These are phyloP conservation scores for Cenococcum geophilum DNA, from an alignment of 495 filamentous ascomycete species.

Conservation along the genomic window DNA sequence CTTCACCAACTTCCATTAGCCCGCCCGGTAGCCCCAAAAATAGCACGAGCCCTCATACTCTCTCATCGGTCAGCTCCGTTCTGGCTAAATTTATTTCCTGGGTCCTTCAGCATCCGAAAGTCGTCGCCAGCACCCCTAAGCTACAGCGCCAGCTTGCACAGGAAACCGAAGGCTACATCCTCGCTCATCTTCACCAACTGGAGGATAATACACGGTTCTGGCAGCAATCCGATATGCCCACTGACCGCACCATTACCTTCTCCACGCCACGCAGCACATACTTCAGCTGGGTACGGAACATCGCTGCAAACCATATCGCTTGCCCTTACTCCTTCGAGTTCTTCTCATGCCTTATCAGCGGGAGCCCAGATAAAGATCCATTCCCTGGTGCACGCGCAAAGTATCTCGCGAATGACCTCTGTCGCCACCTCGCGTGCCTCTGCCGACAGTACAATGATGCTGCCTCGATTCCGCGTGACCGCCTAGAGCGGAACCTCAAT, in stretches of 20 bases:
- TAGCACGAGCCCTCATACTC: too few species aligned
- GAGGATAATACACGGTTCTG: constrained; percentile 12
- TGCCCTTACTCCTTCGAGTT: constrained; percentile 41
- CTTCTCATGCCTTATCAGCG: constrained; percentile 34
- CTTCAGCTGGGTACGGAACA: constrained; percentile 39
- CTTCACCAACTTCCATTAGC: background rate
- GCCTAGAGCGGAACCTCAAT: constrained; percentile 39
- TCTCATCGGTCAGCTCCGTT: background rate
- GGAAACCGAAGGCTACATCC: constrained; percentile 16
- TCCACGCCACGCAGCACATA: constrained; percentile 16
- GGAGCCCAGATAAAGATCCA: constrained; percentile 3
- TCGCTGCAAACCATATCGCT: constrained; percentile 36
- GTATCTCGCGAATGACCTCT: constrained; percentile 35
- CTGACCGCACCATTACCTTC: constrained; percentile 7
- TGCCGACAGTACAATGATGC: constrained; percentile 44
- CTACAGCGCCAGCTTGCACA: constrained; percentile 16
- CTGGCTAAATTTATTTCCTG: constrained; percentile 18
- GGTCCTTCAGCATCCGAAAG: constrained; percentile 17
- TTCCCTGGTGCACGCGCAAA: constrained; percentile 26
- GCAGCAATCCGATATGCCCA: background rate
- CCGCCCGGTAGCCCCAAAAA: too few species aligned
- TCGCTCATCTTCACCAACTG: constrained; percentile 23
- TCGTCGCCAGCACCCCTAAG: constrained; percentile 12
- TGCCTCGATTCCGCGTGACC: constrained; percentile 36
- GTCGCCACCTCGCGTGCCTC: constrained; percentile 37